phyloP scores from a whole-genome alignment of 2,329 filamentous ascomycete genomes.

The Penicillium palitans region DNA sequence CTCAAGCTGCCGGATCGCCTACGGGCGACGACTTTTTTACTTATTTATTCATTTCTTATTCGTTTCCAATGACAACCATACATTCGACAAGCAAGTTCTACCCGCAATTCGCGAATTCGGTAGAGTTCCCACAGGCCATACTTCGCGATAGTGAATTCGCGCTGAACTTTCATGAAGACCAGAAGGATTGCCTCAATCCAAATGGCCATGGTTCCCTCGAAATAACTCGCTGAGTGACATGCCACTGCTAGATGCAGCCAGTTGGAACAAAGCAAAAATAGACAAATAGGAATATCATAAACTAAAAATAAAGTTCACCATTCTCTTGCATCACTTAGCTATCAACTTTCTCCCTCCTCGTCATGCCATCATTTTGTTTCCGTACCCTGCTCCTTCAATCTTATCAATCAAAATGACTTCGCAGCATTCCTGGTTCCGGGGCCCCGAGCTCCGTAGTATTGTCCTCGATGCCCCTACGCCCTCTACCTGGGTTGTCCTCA shows the following conservation, averaged over 20 bases:
- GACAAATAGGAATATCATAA: too few species aligned
- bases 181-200: not conserved
- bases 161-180: not conserved
- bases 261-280: not conserved
- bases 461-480: not conserved
- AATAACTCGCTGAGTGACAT: not conserved
- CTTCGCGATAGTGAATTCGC: conserved; percentile 20
- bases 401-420: not conserved
- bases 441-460: not conserved
- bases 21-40: not conserved
- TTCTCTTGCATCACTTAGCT: not conserved
- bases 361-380: not conserved
- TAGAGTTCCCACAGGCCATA: conserved; percentile 26
- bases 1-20: not conserved
- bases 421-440: not conserved
- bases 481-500: not conserved
- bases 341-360: not conserved
- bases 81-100: not conserved
- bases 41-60: not conserved
- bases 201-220: not conserved
- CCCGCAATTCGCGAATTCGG: conserved; percentile 23
- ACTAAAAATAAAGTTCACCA: not conserved
- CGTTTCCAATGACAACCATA: not conserved
- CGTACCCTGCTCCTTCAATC: not conserved
- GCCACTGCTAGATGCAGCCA: not conserved